Evolutionary conservation across 2,329 filamentous ascomycete genomes (phyloP), one percentile per base, ranked within the genome.

Genomic region (Talaromyces atroroseus): DNA sequence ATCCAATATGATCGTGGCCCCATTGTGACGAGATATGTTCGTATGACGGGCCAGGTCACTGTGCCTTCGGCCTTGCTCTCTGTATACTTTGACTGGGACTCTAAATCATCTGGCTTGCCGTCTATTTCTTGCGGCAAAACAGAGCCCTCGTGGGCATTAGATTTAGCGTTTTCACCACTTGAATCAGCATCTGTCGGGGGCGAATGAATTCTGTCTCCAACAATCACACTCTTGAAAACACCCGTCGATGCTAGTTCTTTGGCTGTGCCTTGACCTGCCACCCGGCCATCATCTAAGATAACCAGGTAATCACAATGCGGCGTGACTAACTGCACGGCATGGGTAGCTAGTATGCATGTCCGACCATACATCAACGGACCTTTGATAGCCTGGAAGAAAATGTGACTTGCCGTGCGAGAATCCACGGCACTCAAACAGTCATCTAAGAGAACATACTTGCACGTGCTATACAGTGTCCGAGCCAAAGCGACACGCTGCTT

Each of bases 401-500:
- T 40, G 23, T 48, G 23, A 10, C 34, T 54, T 6, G 52, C 52
- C 12, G 52, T 54, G 32, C 21, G 52, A 38, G 52, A 38, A 34
- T 54, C 52, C 11, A 54, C 45, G 2, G 52, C 52, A 49, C 52
- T 54, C 6, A 54, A 32, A 40, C 52, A 54, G 21, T 54, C 52
- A 21, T 54, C 52, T 5, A 54, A 34, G 11, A 54, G 45, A 24
- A 29, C 32, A 20, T 48, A 49, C 34, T 20, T 49, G 21, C 20
- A 38, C 26, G 32, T 21, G 21, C 52, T 54, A 8, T 54, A 54
- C 36, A 96, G 83, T 34, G 91, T 92, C 65, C 91, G 82, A 7
- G 92, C 91, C 71, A 97, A 96, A 10, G 92, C 91, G 66, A 97
- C 94, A 64, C 94, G 89, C 73, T 97, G 94, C 72, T 96, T 96